Evolutionary conservation across 257 asterid genomes (phyloP).

Genomic region (Lycium barbarum): DNA sequence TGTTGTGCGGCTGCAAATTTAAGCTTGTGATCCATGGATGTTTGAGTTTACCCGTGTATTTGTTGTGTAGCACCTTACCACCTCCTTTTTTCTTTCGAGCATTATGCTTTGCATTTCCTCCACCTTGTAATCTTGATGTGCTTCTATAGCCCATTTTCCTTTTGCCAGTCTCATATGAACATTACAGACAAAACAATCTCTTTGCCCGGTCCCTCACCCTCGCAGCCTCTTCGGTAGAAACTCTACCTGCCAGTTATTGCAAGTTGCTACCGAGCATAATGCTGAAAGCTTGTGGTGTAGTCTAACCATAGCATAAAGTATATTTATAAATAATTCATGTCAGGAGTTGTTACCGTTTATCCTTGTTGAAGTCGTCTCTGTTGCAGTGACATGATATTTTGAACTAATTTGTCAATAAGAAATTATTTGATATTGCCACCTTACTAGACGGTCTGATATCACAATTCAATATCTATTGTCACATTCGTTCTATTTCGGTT

Average conservation of each 20-base stretch:
- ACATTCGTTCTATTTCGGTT: background rate
- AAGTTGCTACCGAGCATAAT: background rate
- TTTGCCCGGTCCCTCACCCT: background rate
- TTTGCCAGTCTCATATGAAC: background rate
- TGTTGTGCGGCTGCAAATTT: background rate
- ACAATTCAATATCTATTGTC: background rate
- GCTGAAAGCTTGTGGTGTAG: background rate
- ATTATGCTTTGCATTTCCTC: background rate
- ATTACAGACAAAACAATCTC: background rate
- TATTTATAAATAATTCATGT: background rate
- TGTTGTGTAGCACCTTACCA: slow-evolving; percentile 40
- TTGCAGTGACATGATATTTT: background rate
- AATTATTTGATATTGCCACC: background rate
- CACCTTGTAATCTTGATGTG: slow-evolving; percentile 21
- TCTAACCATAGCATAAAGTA: background rate
- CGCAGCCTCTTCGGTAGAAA: too few species aligned
- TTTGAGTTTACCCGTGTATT: slow-evolving; percentile 43
- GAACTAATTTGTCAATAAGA: background rate
- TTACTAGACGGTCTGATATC: background rate
- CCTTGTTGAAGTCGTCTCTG: background rate
- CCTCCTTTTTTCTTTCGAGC: background rate
- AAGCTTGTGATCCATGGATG: slow-evolving; percentile 13
- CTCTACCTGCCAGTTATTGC: background rate
- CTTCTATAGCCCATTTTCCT: background rate
- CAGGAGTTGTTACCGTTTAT: background rate